Base-by-base conservation (phyloP, 345 rosid species). In the Dovyalis caffra region DNA sequence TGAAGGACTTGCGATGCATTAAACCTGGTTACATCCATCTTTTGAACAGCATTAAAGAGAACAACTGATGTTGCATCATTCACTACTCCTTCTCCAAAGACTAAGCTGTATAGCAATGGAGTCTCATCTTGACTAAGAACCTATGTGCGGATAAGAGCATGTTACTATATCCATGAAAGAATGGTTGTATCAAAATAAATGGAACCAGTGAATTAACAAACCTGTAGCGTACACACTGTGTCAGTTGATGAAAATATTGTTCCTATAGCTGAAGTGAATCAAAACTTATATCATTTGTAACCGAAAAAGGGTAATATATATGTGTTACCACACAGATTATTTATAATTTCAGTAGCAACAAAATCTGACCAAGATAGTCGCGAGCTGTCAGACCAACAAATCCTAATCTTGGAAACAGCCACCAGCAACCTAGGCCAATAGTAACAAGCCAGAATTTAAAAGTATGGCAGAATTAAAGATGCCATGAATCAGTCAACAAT, bases 141-240 rank as follows among this genome's bases (percentile, higher is more conserved):
- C 97, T 92, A 72, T 34, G 74, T 64, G 60, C n/a, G 26, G 2
- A 43, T 25, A 3, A 47, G 10, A 35, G 64, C n/a, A 57, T 38
- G 23, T 68, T n/a, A 31, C 10, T 21, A 70, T 26, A 53, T 66
- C 25, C 16, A 21, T 25, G 26, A 37, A 67, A 0, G 29, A 15
- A n/a, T 31, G 20, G 77, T 37, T 66, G 7, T n/a, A 4, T 23
- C 28, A 18, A 26, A 4, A 23, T 25, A 28, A 66, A 56, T 1
- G 26, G 43, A 71, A 57, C 77, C 38, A 75, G 34, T 10, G 56
- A 2, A 64, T 66, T 25, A 21, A 51, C 45, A 68, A 60, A 95
- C 99, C 97, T 95, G 97, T 71, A 95, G 89, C 1, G 97, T 95
- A 75, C 97, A 92, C 62, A 95, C 97, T 71, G 97, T 91, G 82